Evolutionary conservation across 1,284 basidiomycete species (phyloP).

Genomic region (Sporisorium exsertum): DNA sequence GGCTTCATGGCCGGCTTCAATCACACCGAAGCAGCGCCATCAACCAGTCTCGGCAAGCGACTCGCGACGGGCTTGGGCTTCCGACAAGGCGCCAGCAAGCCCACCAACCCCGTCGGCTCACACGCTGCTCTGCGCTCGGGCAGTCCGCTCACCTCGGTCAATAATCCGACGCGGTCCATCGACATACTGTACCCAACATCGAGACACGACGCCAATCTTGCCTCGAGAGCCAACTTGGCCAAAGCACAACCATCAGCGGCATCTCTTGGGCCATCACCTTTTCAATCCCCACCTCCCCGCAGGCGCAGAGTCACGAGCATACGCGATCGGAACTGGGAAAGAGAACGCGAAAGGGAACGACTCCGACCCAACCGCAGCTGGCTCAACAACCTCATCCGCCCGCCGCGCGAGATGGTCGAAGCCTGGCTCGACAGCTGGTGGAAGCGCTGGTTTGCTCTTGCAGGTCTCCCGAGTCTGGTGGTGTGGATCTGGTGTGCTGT

Average conservation of each 20-base stretch:
- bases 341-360: constrained; percentile 40
- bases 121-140: constrained; percentile 10
- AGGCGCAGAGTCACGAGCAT: constrained; percentile 46
- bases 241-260: constrained; percentile 11
- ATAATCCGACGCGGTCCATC: constrained; percentile 12
- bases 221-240: not conserved
- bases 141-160: not conserved
- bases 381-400: constrained; percentile 68
- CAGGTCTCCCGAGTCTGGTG: constrained; percentile 71
- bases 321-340: constrained; percentile 42
- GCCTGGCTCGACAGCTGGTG: constrained; percentile 72
- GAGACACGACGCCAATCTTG: not conserved
- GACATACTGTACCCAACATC: constrained; percentile 23
- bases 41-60: constrained; percentile 37
- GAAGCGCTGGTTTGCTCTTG: constrained; percentile 72
- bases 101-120: constrained; percentile 3
- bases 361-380: constrained; percentile 42
- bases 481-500: constrained; percentile 74
- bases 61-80: constrained; percentile 39
- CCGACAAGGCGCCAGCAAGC: constrained; percentile 23
- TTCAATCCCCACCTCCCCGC: constrained; percentile 30
- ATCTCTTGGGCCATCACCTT: constrained; percentile 34
- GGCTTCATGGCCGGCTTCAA: constrained; percentile 34
- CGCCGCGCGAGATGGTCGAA: constrained; percentile 71
- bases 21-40: constrained; percentile 16